Evolutionary conservation across 1,284 basidiomycete species (phyloP).

Genomic region (Cryptococcus floricola): DNA sequence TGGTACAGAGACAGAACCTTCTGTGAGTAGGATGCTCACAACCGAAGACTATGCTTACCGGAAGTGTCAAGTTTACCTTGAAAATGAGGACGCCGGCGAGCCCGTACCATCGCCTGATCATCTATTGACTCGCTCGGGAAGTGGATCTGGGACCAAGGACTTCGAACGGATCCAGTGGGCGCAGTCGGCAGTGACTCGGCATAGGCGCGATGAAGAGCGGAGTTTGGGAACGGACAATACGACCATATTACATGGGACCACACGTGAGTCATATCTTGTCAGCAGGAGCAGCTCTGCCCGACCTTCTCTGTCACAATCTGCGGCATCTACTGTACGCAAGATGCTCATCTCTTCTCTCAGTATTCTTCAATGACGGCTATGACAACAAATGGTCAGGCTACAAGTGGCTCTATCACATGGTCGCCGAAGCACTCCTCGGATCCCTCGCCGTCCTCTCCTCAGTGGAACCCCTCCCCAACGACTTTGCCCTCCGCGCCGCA

Average conservation of each 20-base stretch:
- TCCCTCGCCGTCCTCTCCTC: slow-evolving; percentile 5
- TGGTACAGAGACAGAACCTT: slow-evolving; percentile 10
- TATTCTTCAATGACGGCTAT: slow-evolving; percentile 10
- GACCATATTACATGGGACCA: not conserved
- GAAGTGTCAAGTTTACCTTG: not conserved
- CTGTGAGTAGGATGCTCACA: slow-evolving; percentile 1
- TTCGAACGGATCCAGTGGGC: not conserved
- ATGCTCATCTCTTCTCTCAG: not conserved
- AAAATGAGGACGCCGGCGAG: not conserved
- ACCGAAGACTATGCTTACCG: not conserved
- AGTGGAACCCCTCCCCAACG: not conserved
- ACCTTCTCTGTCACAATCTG: not conserved
- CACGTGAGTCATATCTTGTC: not conserved
- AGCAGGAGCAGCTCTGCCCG: not conserved
- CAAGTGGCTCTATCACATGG: slow-evolving; percentile 11
- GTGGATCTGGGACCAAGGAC: not conserved
- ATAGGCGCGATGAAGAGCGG: not conserved
- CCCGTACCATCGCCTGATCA: not conserved
- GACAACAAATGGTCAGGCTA: slow-evolving; percentile 8
- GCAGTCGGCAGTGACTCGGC: not conserved
- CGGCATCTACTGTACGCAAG: not conserved
- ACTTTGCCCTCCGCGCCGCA: not conserved
- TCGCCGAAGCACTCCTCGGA: slow-evolving; percentile 5
- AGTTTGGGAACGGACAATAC: not conserved
- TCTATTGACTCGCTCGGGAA: not conserved